Conservation (phyloP, 139 green algal species). For the Chlorella ohadii region DNA sequence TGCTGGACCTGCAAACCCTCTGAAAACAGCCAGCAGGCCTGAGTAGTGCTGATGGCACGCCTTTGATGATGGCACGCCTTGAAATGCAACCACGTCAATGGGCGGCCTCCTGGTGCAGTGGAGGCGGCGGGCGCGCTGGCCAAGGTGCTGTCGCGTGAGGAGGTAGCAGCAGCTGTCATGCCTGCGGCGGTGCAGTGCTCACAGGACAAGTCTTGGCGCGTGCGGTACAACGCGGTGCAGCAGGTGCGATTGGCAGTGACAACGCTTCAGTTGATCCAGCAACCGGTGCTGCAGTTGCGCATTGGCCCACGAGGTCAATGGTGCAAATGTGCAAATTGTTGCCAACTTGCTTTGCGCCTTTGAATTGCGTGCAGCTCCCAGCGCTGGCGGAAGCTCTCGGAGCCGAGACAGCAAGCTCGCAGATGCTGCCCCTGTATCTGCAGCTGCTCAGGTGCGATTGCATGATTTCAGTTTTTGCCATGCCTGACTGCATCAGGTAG, state of each 20-base stretch:
- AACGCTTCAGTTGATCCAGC: not conserved
- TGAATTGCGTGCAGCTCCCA: constrained; percentile 30
- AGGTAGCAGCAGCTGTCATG: constrained; percentile 23
- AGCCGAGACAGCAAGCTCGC: constrained; percentile 60
- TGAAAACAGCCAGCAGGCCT: no score
- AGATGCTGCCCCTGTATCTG: constrained; percentile 91
- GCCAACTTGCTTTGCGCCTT: no score
- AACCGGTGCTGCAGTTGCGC: no score
- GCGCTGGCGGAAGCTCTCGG: constrained; percentile 82
- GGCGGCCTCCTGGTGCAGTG: not conserved
- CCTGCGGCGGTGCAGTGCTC: constrained; percentile 30
- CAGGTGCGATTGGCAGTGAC: constrained; percentile 89
- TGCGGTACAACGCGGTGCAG: constrained; percentile 95
- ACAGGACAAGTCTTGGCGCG: constrained; percentile 98
- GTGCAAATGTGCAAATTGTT: no score
- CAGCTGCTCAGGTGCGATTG: constrained; percentile 63
- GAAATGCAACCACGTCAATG: no score
- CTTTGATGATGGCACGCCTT: no score
- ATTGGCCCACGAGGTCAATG: no score
- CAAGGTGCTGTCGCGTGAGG: constrained; percentile 80
- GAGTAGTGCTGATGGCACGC: no score
- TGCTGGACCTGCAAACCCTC: not conserved
- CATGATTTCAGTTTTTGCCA: not conserved
- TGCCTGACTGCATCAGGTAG: no score
- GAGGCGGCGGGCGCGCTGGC: constrained; percentile 84